These are phyloP conservation scores for Casuarina equisetifolia DNA, from an alignment of 306 rosid genomes.

Conservation along the genomic window DNA sequence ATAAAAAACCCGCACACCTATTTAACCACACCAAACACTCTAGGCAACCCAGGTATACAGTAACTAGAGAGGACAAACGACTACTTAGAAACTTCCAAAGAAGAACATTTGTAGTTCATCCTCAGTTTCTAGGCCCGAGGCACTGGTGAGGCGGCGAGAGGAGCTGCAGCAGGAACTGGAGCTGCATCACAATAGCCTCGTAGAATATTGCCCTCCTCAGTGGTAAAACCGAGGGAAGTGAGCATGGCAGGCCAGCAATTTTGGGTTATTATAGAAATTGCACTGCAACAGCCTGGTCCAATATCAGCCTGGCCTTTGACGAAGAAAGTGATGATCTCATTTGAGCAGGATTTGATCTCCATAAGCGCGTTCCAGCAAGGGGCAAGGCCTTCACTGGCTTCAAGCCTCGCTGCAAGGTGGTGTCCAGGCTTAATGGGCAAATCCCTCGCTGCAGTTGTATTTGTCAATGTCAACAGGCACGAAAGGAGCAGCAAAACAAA, in stretches of 20 bases:
- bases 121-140: no score
- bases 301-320: slow-evolving; percentile 28
- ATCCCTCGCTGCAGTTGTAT: no score
- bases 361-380: slow-evolving; percentile 35
- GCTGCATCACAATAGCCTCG: slow-evolving; percentile 38
- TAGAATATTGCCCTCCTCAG: slow-evolving; percentile 31
- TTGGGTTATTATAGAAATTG: slow-evolving; percentile 36
- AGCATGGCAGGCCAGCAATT: slow-evolving; percentile 51
- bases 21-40: no score
- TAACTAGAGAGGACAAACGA: no score
- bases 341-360: slow-evolving; percentile 41
- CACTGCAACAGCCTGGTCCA: slow-evolving; percentile 37
- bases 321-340: slow-evolving; percentile 36
- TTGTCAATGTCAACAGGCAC: no score
- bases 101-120: no score
- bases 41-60: no score
- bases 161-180: slow-evolving; percentile 25
- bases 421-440: no score
- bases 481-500: no score
- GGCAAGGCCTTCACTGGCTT: background rate
- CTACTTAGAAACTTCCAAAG: no score
- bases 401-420: no score
- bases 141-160: background rate
- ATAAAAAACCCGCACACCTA: no score
- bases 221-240: slow-evolving; percentile 35